Evolutionary conservation across 257 asterid genomes (phyloP).

Genomic region (Fraxinus cuspidata): DNA sequence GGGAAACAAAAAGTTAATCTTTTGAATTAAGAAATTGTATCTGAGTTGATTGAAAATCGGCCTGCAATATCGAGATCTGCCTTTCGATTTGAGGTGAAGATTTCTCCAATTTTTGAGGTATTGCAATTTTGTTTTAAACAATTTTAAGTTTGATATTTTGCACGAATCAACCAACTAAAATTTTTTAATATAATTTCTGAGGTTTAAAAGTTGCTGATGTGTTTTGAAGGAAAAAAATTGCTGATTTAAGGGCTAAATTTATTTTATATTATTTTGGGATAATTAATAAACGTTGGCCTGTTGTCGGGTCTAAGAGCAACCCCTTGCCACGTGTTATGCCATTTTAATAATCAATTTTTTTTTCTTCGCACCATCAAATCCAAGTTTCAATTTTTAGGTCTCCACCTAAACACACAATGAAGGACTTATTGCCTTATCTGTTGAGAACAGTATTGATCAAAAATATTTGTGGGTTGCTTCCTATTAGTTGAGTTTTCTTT

Average conservation of each 20-base stretch:
- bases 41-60: background rate
- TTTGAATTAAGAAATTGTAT: background rate
- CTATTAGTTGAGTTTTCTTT: background rate
- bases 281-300: background rate
- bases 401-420: background rate
- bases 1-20: background rate
- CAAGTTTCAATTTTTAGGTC: background rate
- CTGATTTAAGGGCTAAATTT: background rate
- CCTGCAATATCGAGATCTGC: background rate
- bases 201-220: background rate
- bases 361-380: background rate
- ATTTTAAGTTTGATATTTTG: background rate
- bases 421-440: background rate
- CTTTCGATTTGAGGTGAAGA: conserved; percentile 8
- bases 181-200: background rate
- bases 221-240: background rate
- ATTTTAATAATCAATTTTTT: background rate
- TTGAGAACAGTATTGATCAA: background rate
- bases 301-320: background rate
- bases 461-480: background rate
- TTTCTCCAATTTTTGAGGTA: conserved; percentile 16
- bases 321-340: background rate
- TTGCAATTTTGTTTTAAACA: background rate
- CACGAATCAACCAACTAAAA: background rate
- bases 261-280: background rate